Base-by-base conservation (phyloP, 2,329 filamentous ascomycete species). In the Microthyrium microscopicum region DNA sequence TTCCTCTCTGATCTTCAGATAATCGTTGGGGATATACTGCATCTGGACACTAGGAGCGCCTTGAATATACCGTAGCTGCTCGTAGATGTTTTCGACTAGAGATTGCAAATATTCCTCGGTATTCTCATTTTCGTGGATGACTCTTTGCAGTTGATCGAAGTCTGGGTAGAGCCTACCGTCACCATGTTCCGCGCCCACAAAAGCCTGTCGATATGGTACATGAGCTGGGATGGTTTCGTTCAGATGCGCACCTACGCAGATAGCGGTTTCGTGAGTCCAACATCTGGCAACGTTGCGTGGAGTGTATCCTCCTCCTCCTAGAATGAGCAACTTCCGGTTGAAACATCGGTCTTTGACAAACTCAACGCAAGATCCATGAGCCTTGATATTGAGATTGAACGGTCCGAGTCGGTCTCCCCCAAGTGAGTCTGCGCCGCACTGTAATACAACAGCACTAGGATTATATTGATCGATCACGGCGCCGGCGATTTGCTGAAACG, bases 301-400 rank as follows among this genome's bases (percentile, higher is more conserved):
- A 11, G 89, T 98, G 57, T 98, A 98, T 19, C 89, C 89, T 36
- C 89, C 89, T 25, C 89, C 89, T 28, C 89, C 89, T 38, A 95
- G 81, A 35, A 98, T 71, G 31, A 98, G 73, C 40, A 95, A 67
- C 3, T 89, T 89, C 2, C 92, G 62, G 5, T 69, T 66, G 41
- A 84, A 72, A 29, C 21, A 38, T n/a, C 25, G 17, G 7, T 64
- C 70, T 55, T 95, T 95, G 55, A 85, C 83, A 47, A 78, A 94
- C 31, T 77, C 73, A 38, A 94, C 82, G 53, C 89, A 98, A 42
- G 77, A 77, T 34, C 84, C 87, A 56, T 98, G 89, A 11, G 85
- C 87, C 51, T 83, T 77, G 39, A 98, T 89, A 53, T 93, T 91
- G 39, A 98, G 72, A 51, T 95, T 98, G 66, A 98, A 98, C 41